A percentile compares a stretch with the other conserved stretches of the same genome.
phyloP scores from a whole-genome alignment of 2,329 filamentous ascomycete species.

The Sporothrix protearum region DNA sequence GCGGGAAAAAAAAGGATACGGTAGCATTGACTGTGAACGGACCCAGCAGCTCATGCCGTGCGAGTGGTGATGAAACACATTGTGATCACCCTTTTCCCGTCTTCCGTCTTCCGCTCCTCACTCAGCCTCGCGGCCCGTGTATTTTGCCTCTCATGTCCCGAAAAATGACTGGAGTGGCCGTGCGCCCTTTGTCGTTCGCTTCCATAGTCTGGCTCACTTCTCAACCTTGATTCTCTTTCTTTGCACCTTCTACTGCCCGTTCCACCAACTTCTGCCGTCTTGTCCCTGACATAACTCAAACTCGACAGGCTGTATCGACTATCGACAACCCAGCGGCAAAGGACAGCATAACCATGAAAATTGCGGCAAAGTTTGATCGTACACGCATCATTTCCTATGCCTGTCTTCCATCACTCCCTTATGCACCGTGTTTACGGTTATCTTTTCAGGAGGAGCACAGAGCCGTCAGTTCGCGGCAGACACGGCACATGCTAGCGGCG shows the following conservation, averaged over 20 bases:
- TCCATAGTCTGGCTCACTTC: background rate
- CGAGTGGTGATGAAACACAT: conserved; percentile 1
- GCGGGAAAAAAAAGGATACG: background rate
- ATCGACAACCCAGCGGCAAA: background rate
- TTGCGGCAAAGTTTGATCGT: background rate
- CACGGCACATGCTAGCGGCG: background rate
- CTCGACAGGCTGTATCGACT: background rate
- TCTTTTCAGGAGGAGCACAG: background rate
- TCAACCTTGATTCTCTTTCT: background rate
- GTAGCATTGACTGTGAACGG: background rate
- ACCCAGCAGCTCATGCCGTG: background rate
- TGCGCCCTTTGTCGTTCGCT: background rate
- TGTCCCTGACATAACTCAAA: background rate
- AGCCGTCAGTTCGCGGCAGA: background rate
- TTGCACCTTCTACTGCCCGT: background rate
- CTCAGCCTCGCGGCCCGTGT: background rate
- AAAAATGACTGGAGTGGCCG: background rate
- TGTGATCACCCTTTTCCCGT: background rate
- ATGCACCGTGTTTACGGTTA: background rate
- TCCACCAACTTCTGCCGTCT: background rate
- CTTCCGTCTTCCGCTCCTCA: background rate
- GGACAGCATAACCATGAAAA: background rate
- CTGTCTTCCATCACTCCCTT: background rate
- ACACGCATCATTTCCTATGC: background rate
- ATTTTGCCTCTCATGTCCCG: background rate